Evolutionary conservation across 2,329 filamentous ascomycete genomes (phyloP).

Genomic region (Endocalyx cinctus): DNA sequence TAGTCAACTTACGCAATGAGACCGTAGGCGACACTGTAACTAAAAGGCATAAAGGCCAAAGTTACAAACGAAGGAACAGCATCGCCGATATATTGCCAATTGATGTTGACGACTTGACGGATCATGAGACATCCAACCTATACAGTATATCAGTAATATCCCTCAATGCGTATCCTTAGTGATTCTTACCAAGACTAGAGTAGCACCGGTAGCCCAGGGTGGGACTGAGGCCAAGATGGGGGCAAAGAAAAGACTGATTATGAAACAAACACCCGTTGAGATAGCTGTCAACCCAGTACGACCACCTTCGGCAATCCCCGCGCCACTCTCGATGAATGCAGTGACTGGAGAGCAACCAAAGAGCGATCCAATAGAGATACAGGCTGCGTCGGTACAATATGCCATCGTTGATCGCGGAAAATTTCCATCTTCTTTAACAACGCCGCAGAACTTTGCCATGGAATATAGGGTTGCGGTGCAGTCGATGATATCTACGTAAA

Average conservation of each 20-base stretch:
- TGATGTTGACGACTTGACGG: conserved; percentile 67
- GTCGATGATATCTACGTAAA: conserved; percentile 77
- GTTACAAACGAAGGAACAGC: conserved; percentile 72
- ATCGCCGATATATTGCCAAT: conserved; percentile 73
- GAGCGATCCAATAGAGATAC: conserved; percentile 66
- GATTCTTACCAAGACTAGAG: conserved; percentile 62
- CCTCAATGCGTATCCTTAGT: too few relatives aligned
- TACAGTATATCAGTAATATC: conserved; percentile 2
- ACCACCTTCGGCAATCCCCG: conserved; percentile 71
- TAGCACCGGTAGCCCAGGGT: conserved; percentile 73
- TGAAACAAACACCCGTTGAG: conserved; percentile 63
- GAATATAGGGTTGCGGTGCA: conserved; percentile 74
- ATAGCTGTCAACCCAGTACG: conserved; percentile 70
- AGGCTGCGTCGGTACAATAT: conserved; percentile 66
- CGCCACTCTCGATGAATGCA: conserved; percentile 70
- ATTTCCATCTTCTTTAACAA: conserved; percentile 66
- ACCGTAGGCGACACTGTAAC: conserved; percentile 73
- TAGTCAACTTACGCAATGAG: conserved; percentile 65
- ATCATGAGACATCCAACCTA: conserved; percentile 75
- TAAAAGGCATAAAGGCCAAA: conserved; percentile 71
- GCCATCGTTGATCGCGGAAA: conserved; percentile 82
- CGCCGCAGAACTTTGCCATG: conserved; percentile 72
- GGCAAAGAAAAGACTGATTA: conserved; percentile 69
- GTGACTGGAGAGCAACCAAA: conserved; percentile 69
- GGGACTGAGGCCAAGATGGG: conserved; percentile 74